Evolutionary conservation across 306 rosid species (phyloP).

Genomic region (Sicyos edulis): DNA sequence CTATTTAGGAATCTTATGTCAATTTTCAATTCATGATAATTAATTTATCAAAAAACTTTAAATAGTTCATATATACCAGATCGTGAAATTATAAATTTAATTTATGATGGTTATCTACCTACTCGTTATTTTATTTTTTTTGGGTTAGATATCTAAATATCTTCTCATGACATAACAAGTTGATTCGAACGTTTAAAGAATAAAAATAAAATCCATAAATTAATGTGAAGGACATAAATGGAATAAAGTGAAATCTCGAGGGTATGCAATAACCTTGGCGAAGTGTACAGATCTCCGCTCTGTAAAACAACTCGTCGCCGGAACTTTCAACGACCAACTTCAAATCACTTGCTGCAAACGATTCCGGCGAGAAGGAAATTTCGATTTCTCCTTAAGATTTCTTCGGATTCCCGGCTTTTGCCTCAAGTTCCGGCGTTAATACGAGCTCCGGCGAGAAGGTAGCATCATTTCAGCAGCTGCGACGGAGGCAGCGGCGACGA

Average conservation of each 20-base stretch:
- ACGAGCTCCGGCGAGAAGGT: slow-evolving; percentile 4
- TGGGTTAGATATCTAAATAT: too few relatives aligned
- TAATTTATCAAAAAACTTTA: too few relatives aligned
- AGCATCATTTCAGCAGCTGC: slow-evolving; percentile 16
- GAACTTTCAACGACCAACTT: slow-evolving; percentile 14
- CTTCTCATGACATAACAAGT: too few relatives aligned
- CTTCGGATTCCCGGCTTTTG: background rate
- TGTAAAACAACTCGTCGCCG: slow-evolving; percentile 17
- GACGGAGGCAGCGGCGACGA: slow-evolving; percentile 17
- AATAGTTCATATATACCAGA: background rate
- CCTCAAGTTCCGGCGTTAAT: background rate
- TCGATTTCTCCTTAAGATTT: background rate
- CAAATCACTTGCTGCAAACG: background rate
- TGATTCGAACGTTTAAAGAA: too few relatives aligned
- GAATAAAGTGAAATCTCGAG: slow-evolving; percentile 22
- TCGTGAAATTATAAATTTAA: too few relatives aligned
- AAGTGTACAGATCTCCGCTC: slow-evolving; percentile 12
- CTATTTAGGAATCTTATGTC: background rate
- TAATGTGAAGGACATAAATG: slow-evolving; percentile 4
- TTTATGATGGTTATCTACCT: too few relatives aligned
- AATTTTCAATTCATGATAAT: too few relatives aligned
- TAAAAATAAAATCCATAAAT: background rate
- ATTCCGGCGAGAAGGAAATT: background rate
- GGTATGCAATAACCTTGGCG: slow-evolving; percentile 13
- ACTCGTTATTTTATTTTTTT: too few relatives aligned